Conservation (phyloP, 768 basidiomycete genomes). For the Obba rivulosa region DNA sequence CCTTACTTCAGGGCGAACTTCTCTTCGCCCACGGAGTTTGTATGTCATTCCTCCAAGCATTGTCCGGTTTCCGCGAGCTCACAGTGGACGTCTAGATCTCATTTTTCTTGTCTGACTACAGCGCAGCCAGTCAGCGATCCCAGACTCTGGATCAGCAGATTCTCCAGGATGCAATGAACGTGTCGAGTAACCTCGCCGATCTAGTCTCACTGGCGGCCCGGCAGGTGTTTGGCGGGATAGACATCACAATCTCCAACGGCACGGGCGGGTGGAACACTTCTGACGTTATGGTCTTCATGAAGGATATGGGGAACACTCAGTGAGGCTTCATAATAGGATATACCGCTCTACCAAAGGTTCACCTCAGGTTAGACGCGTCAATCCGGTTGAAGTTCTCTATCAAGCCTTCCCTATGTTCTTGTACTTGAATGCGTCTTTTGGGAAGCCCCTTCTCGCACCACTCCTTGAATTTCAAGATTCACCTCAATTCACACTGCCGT, state of each 20-base stretch:
- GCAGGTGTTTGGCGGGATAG: conserved; percentile 21
- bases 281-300: conserved; percentile 19
- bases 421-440: conserved; percentile 25
- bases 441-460: conserved; percentile 21
- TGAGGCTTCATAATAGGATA: background rate
- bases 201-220: conserved; percentile 22
- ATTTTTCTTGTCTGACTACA: conserved; percentile 15
- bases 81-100: conserved; percentile 10
- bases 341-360: background rate
- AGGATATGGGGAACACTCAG: conserved; percentile 3
- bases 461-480: conserved; percentile 23
- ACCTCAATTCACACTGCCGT: conserved; percentile 10
- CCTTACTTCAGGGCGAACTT: conserved; percentile 14
- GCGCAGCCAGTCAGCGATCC: conserved; percentile 13
- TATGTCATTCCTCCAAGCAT: conserved; percentile 2
- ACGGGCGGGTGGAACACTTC: conserved; percentile 15
- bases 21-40: conserved; percentile 1
- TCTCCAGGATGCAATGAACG: conserved; percentile 12
- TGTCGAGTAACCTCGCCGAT: conserved; percentile 19
- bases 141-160: conserved; percentile 19
- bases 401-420: conserved; percentile 25
- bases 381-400: conserved; percentile 28
- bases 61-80: background rate
- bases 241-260: conserved; percentile 20
- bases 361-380: conserved; percentile 18